Evolutionary conservation across 1,284 basidiomycete species (phyloP), one percentile per base, ranked within the genome.

Genomic region (Phylloboletellus chloephorus): DNA sequence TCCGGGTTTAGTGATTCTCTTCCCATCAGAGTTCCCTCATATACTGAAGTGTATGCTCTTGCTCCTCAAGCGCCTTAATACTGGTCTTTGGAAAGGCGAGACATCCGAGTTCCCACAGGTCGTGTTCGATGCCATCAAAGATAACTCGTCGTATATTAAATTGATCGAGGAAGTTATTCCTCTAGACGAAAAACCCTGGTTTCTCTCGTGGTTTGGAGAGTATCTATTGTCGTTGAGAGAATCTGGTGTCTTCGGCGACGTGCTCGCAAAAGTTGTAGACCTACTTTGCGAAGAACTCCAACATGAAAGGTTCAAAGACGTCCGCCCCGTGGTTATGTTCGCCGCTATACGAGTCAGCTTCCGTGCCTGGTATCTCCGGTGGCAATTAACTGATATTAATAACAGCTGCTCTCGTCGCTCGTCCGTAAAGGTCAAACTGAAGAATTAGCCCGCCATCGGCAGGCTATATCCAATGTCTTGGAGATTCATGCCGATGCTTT

Each of bases 101-200:
- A 67, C 68, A 2, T 63, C 71, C 13, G 79, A 84, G 51, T 86
- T 78, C 56, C 82, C 89, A 1, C 75, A 81, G 48, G 72, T 84
- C 28, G 72, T 89, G 2, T 83, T 92, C 53, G 86, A 85, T 50
- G 75, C 82, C n/a, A 75, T 93, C 54, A 88, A 84, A 60, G 81
- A 87, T 53, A 93, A 91, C 55, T 57, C 72, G 1, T 71, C 74
- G 2, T 88, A 81, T 53, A 59, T 69, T 26, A 59, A 69, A 13
- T 57, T 79, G 17, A 54, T 89, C 5, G 66, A 70, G 34, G 66
- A 64, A 3, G 45, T 56, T 9, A 54, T 61, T 32, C 46, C 63
- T 7, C 51, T 54, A 13, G 58, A 58, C 12, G 67, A 69, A 8
- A 65, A 64, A 40, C 61, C 67, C 6, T 72, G 73, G 68, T 66